Evolutionary conservation across 805 yeast genomes (phyloP).

Genomic region (Saccharomycopsis javanensis): DNA sequence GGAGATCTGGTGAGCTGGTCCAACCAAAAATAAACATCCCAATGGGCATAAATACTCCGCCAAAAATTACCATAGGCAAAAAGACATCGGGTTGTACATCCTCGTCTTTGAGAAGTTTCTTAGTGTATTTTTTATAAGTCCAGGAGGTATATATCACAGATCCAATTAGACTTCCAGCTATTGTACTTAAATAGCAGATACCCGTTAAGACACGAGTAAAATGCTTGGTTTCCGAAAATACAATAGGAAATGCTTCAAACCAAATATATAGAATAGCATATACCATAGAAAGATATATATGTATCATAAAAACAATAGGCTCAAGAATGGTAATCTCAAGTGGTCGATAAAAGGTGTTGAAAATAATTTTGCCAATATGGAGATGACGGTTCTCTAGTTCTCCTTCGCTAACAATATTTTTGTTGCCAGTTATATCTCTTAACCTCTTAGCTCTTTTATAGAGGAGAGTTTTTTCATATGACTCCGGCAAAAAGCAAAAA

Average conservation of each 20-base stretch:
- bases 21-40: slow-evolving; percentile 49
- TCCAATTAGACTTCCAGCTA: slow-evolving; percentile 39
- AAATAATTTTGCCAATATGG: slow-evolving; percentile 43
- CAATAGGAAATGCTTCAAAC: slow-evolving; percentile 54
- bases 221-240: slow-evolving; percentile 45
- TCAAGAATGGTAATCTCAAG: slow-evolving; percentile 53
- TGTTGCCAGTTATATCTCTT: slow-evolving; percentile 43
- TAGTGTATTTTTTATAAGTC: slow-evolving; percentile 19
- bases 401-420: slow-evolving; percentile 33
- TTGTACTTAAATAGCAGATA: slow-evolving; percentile 36
- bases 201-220: slow-evolving; percentile 48
- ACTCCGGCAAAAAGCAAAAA: slow-evolving; percentile 42
- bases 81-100: slow-evolving; percentile 46
- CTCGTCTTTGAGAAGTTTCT: slow-evolving; percentile 31
- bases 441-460: slow-evolving; percentile 45
- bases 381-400: slow-evolving; percentile 27
- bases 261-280: slow-evolving; percentile 56
- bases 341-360: slow-evolving; percentile 59
- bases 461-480: slow-evolving; percentile 48
- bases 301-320: slow-evolving; percentile 54
- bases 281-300: slow-evolving; percentile 48
- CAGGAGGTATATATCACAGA: neutral
- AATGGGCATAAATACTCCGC: slow-evolving; percentile 45
- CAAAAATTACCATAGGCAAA: slow-evolving; percentile 47
- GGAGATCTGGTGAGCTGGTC: slow-evolving; percentile 38